Conservation (phyloP, 768 basidiomycete genomes). For the Lactarius akahatsu region DNA sequence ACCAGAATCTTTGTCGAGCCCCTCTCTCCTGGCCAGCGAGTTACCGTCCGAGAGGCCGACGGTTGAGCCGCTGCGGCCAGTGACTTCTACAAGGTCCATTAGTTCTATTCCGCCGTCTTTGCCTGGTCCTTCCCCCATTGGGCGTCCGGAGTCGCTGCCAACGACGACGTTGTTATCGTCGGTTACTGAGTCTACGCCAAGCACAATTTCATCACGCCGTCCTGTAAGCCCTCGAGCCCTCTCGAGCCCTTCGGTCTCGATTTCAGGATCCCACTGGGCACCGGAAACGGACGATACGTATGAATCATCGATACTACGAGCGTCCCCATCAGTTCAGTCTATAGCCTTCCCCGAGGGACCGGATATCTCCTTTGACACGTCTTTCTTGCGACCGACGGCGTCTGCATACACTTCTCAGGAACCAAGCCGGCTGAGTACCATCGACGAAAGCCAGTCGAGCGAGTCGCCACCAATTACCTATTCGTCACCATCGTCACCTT, state of each 20-base stretch:
- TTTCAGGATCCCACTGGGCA: constrained; percentile 54
- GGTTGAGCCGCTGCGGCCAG: constrained; percentile 2
- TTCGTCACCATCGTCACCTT: constrained; percentile 43
- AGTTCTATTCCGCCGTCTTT: constrained; percentile 11
- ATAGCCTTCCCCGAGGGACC: constrained; percentile 53
- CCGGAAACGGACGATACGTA: constrained; percentile 66
- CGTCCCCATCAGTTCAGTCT: constrained; percentile 63
- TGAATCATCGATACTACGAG: constrained; percentile 71
- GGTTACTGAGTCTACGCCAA: constrained; percentile 27
- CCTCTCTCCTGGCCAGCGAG: constrained; percentile 5
- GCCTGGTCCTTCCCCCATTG: constrained; percentile 34
- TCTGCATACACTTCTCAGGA: constrained; percentile 34
- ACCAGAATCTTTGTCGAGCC: constrained; percentile 22
- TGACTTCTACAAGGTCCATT: constrained; percentile 9
- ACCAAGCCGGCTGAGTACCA: constrained; percentile 26
- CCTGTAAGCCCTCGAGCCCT: constrained; percentile 29
- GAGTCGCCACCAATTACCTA: constrained; percentile 37
- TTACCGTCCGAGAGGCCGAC: not conserved
- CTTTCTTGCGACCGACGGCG: constrained; percentile 63
- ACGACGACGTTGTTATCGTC: constrained; percentile 29
- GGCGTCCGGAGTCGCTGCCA: constrained; percentile 31
- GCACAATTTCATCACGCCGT: constrained; percentile 16
- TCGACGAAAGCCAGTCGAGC: constrained; percentile 30
- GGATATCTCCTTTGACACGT: constrained; percentile 73
- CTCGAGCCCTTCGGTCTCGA: constrained; percentile 37